A percentile compares a stretch with the other conserved stretches of the same genome.
phyloP scores from a whole-genome alignment of 352 stramenopile genomes.

The Phytophthora vignae region DNA sequence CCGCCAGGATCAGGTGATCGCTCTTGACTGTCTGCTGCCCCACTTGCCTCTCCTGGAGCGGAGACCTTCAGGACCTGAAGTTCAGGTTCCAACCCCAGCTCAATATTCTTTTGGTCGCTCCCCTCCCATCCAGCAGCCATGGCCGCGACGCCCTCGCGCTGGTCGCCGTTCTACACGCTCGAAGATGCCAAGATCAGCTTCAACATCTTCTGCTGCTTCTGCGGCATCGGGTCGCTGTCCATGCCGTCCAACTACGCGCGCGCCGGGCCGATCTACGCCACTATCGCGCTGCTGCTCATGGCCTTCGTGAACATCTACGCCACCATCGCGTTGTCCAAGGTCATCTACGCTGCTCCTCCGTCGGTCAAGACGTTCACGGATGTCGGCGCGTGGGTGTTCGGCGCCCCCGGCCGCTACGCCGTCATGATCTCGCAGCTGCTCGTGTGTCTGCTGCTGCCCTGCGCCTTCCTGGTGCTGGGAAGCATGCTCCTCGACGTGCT shows the following conservation, averaged over 20 bases:
- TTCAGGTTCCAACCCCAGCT: constrained; percentile 1
- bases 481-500: constrained; percentile 55
- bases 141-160: constrained; percentile 5
- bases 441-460: constrained; percentile 56
- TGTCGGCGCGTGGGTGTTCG: constrained; percentile 54
- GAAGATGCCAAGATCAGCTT: constrained; percentile 70
- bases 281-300: constrained; percentile 66
- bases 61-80: too few relatives aligned
- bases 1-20: neutral
- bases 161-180: constrained; percentile 46
- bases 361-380: constrained; percentile 59
- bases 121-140: constrained; percentile 13
- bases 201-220: constrained; percentile 75
- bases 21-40: neutral
- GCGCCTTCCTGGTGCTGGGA: constrained; percentile 60
- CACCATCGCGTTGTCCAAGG: constrained; percentile 50
- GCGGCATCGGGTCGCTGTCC: constrained; percentile 69
- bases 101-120: constrained; percentile 27
- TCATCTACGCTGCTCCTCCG: constrained; percentile 43
- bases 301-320: constrained; percentile 72
- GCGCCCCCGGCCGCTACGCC: constrained; percentile 45
- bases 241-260: constrained; percentile 76
- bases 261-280: constrained; percentile 53
- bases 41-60: neutral
- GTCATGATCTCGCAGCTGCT: constrained; percentile 56